phyloP scores from a whole-genome alignment of 106 monocot genomes.

The Agapanthus africanus region DNA sequence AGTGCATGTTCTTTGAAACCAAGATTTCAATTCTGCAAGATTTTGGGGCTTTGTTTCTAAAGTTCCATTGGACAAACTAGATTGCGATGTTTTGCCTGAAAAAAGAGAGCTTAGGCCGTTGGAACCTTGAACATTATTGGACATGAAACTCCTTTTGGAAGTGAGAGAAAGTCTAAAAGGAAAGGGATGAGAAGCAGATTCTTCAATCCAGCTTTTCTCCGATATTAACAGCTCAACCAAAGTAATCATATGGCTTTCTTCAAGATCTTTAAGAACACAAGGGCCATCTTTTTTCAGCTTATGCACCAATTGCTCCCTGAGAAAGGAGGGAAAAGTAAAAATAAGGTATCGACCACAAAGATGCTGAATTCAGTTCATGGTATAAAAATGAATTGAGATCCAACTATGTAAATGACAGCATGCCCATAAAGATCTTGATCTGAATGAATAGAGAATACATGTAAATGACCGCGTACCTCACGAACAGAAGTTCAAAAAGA shows the following conservation, averaged over 20 bases:
- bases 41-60: constrained; percentile 19
- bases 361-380: neutral
- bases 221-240: constrained; percentile 55
- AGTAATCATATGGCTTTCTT: constrained; percentile 33
- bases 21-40: constrained; percentile 42
- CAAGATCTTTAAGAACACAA: constrained; percentile 34
- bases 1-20: constrained; percentile 29
- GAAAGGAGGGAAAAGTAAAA: no score
- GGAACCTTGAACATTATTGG: constrained; percentile 13
- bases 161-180: constrained; percentile 54
- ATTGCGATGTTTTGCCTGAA: constrained; percentile 12
- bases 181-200: constrained; percentile 25
- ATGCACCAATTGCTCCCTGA: constrained; percentile 50
- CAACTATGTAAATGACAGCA: no score
- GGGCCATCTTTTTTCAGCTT: constrained; percentile 44
- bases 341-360: neutral
- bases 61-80: neutral
- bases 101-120: constrained; percentile 56
- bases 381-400: neutral
- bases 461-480: no score
- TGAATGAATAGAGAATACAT: no score
- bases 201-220: constrained; percentile 78
- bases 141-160: constrained; percentile 16
- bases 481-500: no score
- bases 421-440: no score